Evolutionary conservation across 1,139 yeast genomes (phyloP).

Genomic region (Taphrina sp.): DNA sequence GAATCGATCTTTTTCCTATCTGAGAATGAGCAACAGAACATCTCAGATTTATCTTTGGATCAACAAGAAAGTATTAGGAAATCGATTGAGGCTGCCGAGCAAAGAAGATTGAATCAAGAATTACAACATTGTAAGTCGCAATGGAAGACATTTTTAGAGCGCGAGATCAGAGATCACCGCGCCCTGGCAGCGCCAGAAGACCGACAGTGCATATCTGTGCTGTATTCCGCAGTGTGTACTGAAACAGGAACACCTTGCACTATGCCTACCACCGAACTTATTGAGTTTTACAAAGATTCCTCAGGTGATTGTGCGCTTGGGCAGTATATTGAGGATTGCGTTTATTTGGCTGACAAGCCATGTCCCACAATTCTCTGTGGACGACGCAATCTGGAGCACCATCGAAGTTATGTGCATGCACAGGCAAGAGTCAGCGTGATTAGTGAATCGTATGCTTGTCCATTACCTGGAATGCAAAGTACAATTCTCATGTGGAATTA

Average conservation of each 20-base stretch:
- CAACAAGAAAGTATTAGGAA: conserved; percentile 25
- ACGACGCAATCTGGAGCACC: conserved; percentile 67
- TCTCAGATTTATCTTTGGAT: conserved; percentile 17
- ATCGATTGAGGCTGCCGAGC: conserved; percentile 23
- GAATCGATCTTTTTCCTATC: conserved; percentile 17
- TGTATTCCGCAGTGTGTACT: conserved; percentile 78
- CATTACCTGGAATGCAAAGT: conserved; percentile 61
- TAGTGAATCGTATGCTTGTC: conserved; percentile 60
- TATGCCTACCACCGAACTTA: conserved; percentile 79
- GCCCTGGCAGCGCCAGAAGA: conserved; percentile 58
- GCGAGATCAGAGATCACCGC: conserved; percentile 38
- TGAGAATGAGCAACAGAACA: conserved; percentile 19
- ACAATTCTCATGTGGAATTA: conserved; percentile 89
- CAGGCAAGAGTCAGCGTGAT: conserved; percentile 75
- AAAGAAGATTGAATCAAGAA: conserved; percentile 22
- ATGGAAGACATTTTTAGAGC: conserved; percentile 61
- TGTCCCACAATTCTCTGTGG: conserved; percentile 80
- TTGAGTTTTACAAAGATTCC: conserved; percentile 86
- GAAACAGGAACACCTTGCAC: conserved; percentile 87
- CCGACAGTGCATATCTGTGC: conserved; percentile 74
- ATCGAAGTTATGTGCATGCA: conserved; percentile 86
- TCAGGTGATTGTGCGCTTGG: conserved; percentile 74
- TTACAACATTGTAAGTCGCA: conserved; percentile 45
- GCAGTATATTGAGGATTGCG: conserved; percentile 76
- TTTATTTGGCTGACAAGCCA: conserved; percentile 60